Evolutionary conservation across 2,329 filamentous ascomycete species (phyloP).

Genomic region (Hymenoscyphus fraxineus): DNA sequence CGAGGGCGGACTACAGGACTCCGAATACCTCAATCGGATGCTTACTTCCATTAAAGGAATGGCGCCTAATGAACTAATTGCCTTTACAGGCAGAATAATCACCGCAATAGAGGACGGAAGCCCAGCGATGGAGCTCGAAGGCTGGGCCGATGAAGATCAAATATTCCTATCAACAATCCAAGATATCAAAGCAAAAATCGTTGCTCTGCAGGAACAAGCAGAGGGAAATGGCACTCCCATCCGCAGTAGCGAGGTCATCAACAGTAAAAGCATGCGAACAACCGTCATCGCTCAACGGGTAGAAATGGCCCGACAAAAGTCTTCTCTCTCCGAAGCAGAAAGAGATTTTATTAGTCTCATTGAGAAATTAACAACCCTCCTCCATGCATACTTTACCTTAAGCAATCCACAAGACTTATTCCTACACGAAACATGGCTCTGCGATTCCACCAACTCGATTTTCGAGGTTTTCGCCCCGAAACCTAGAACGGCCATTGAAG

Average conservation of each 20-base stretch:
- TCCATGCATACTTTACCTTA: conserved; percentile 45
- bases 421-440: conserved; percentile 71
- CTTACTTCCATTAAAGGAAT: conserved; percentile 54
- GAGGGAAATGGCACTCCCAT: conserved; percentile 48
- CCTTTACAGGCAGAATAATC: conserved; percentile 43
- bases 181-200: conserved; percentile 43
- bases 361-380: conserved; percentile 48
- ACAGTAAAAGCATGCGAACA: conserved; percentile 66
- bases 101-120: conserved; percentile 25
- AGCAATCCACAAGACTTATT: conserved; percentile 45
- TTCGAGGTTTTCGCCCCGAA: conserved; percentile 72
- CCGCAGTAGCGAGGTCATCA: conserved; percentile 71
- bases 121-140: conserved; percentile 24
- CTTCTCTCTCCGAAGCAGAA: conserved; percentile 66
- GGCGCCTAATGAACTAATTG: conserved; percentile 47
- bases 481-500: conserved; percentile 66
- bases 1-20: conserved; percentile 48
- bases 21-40: conserved; percentile 47
- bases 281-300: conserved; percentile 80
- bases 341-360: conserved; percentile 65
- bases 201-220: conserved; percentile 44
- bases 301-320: conserved; percentile 71
- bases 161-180: conserved; percentile 23
- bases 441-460: conserved; percentile 66
- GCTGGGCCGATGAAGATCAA: conserved; percentile 31